Base-by-base conservation (phyloP, 768 basidiomycete species). In the Psilocybe subaeruginosa region DNA sequence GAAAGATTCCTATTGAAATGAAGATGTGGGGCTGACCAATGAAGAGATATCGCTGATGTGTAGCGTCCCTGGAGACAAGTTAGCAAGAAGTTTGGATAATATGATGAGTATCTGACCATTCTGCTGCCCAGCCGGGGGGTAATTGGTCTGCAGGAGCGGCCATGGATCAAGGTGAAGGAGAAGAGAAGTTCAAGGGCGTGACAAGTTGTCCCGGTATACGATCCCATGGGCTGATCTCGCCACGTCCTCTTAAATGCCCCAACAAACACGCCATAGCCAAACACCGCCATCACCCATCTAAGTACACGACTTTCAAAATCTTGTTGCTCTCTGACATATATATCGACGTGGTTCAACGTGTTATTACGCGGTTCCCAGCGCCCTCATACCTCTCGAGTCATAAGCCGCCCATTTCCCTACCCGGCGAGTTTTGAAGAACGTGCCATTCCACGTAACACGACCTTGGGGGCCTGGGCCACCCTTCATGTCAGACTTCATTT, bases 111-210 rank as follows among this genome's bases (percentile, higher is more conserved):
- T 74, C 80, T 66, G 72, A 93, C 96, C 96, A 97, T 82, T 96
- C 90, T 72, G 93, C 92, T 64, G 84, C 81, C 96, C 96, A 97
- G 45, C 95, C 96, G 64, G 90, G 90, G 61, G 96, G 96, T 39
- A 97, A 77, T 73, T 92, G 87, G 70, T 87, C 84, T 66, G 73
- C 76, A 63, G 81, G 79, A 69, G 82, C 78, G 56, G 82, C 80
- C 84, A 85, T 85, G 57, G 56, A 60, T 54, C 43, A 41, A 58
- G 52, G n/a, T 39, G 33, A 62, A 64, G 14, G 46, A 60, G 52
- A 64, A 60, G 52, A 56, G 65, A 58, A 63, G 45, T 59, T 60
- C 54, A 60, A 54, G 63, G 60, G 60, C 62, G 65, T 64, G 61
- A 66, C 63, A 62, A 49, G 61, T 54, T 62, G 60, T 63, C 61